Conservation (phyloP, 1,139 yeast genomes). For the Pichia norvegensis region DNA sequence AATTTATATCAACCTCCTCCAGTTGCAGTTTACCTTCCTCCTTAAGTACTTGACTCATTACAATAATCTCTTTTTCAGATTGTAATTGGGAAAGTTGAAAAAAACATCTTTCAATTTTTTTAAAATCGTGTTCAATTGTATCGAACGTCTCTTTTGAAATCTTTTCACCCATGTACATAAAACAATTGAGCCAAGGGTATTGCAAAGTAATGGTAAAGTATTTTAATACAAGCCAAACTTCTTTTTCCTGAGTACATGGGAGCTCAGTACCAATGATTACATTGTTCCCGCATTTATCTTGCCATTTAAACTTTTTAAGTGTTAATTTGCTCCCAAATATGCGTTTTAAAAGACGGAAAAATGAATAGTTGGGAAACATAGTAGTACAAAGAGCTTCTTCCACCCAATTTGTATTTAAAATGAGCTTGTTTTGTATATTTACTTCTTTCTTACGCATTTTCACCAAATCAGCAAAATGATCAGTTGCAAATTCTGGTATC, state of each 20-base stretch:
- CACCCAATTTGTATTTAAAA: neutral
- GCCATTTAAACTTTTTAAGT: neutral
- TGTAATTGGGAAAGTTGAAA: neutral
- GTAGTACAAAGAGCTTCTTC: neutral
- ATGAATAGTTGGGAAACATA: neutral
- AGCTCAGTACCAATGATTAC: neutral
- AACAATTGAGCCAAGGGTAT: neutral
- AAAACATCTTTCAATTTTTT: neutral
- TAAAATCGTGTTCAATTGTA: neutral
- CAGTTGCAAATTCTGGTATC: neutral
- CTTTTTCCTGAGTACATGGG: neutral
- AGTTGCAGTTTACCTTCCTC: neutral
- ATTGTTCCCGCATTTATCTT: neutral
- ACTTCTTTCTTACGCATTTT: too few relatives aligned
- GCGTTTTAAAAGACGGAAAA: neutral
- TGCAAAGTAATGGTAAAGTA: too few relatives aligned
- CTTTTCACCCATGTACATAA: neutral
- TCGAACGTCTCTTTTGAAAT: neutral
- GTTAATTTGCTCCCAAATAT: neutral
- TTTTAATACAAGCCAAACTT: neutral
- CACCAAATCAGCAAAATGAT: neutral
- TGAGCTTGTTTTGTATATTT: neutral
- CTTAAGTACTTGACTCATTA: neutral
- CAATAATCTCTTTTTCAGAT: neutral
- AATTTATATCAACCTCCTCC: neutral